Conservation (phyloP, 441 rosid genomes). For the Aquilaria agallochum region DNA sequence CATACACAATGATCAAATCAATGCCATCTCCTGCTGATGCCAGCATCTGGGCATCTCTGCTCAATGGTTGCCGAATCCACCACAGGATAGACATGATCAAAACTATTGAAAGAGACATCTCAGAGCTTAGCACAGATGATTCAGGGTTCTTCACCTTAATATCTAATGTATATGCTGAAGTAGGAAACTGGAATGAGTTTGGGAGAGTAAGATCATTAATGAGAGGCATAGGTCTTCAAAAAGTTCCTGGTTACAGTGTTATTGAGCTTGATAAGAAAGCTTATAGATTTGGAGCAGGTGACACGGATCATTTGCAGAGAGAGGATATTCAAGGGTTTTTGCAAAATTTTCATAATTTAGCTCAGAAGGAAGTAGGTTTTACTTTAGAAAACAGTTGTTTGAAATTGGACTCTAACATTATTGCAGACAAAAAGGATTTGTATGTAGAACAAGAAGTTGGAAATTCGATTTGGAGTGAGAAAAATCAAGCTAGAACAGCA, state of each 20-base stretch:
- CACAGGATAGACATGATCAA: slow-evolving; percentile 59
- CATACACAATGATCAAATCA: slow-evolving; percentile 48
- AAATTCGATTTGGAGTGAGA: not conserved
- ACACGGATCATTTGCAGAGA: slow-evolving; percentile 16
- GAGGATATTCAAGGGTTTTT: slow-evolving; percentile 15
- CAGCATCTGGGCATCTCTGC: slow-evolving; percentile 64
- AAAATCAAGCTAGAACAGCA: too few species aligned
- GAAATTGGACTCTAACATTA: too few species aligned
- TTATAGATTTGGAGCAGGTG: slow-evolving; percentile 32
- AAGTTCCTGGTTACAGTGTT: slow-evolving; percentile 78
- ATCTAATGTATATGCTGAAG: slow-evolving; percentile 75
- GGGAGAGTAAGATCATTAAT: slow-evolving; percentile 52
- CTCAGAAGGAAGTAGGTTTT: slow-evolving; percentile 10
- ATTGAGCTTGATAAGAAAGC: slow-evolving; percentile 37
- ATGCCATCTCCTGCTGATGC: slow-evolving; percentile 63
- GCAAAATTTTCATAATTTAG: slow-evolving; percentile 23
- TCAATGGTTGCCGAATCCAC: slow-evolving; percentile 81
- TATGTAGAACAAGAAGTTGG: slow-evolving; percentile 1
- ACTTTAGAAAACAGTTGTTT: too few species aligned
- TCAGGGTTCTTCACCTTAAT: slow-evolving; percentile 61
- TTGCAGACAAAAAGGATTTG: not conserved
- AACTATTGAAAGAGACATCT: slow-evolving; percentile 36
- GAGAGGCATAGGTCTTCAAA: slow-evolving; percentile 49
- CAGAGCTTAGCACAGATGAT: slow-evolving; percentile 44
- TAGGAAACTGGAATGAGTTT: slow-evolving; percentile 59